Conservation (phyloP, 2,329 filamentous ascomycete genomes). For the Amesomyces nigricolor region DNA sequence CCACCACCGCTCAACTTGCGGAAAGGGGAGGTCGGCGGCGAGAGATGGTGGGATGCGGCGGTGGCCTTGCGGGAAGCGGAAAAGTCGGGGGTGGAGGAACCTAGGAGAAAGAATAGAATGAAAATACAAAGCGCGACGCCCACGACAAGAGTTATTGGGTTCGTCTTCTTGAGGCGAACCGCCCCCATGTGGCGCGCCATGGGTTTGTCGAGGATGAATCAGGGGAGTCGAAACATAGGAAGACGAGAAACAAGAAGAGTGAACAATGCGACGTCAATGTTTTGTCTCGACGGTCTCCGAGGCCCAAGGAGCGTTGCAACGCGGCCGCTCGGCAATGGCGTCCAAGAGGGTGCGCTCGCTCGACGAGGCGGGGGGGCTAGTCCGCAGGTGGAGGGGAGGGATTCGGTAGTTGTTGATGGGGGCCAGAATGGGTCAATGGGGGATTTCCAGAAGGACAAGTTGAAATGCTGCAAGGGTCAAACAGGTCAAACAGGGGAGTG, state of each 20-base stretch:
- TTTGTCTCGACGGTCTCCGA: constrained; percentile 1
- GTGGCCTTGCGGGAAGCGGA: constrained; percentile 36
- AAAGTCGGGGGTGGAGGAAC: constrained; percentile 37
- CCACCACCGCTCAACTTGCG: constrained; percentile 54
- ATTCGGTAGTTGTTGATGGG: not conserved
- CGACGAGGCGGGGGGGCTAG: not conserved
- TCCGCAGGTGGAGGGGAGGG: not conserved
- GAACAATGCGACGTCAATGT: constrained; percentile 2
- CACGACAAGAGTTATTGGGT: constrained; percentile 67
- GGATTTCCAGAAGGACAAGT: constrained; percentile 17
- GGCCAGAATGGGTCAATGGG: not conserved
- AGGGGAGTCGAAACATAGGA: constrained; percentile 22
- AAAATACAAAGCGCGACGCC: constrained; percentile 67
- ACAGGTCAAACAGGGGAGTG: not conserved
- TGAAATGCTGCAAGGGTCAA: constrained; percentile 15
- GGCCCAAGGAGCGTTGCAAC: constrained; percentile 10
- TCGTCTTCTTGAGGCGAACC: constrained; percentile 73
- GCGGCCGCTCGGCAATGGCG: not conserved
- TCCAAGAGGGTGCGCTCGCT: not conserved
- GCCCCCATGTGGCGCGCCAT: constrained; percentile 57
- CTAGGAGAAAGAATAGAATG: constrained; percentile 60
- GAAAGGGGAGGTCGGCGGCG: constrained; percentile 68
- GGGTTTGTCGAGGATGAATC: constrained; percentile 25
- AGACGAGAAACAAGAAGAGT: not conserved
- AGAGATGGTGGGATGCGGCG: constrained; percentile 63